Conservation (phyloP, 2,329 filamentous ascomycete genomes). For the Pseudocercospora cruenta region DNA sequence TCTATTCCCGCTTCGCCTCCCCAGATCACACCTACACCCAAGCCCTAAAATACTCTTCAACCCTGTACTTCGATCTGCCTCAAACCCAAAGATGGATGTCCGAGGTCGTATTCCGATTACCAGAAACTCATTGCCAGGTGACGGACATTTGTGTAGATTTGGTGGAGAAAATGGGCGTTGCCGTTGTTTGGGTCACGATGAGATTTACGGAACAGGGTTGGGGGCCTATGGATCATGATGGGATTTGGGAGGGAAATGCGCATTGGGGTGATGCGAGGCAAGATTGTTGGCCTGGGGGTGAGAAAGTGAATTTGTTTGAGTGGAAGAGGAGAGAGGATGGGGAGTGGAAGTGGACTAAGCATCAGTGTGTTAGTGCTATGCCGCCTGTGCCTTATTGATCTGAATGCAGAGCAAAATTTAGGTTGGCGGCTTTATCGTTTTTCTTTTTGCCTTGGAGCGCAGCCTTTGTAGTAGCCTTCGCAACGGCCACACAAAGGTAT, state of each 20-base stretch:
- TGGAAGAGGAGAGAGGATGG: not conserved
- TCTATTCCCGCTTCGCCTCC: conserved; percentile 60
- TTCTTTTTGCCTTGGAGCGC: no score
- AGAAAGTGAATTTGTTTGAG: conserved; percentile 3
- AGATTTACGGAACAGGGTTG: not conserved
- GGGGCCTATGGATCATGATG: not conserved
- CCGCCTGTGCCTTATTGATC: not conserved
- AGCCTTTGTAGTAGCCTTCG: no score
- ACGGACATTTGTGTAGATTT: not conserved
- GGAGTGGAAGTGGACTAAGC: not conserved
- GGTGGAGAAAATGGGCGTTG: not conserved
- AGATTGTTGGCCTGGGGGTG: not conserved
- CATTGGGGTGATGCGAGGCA: not conserved
- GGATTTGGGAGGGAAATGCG: not conserved
- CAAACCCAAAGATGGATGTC: not conserved
- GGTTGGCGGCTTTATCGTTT: no score
- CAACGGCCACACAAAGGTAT: no score
- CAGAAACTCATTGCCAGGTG: not conserved
- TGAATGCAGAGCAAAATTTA: no score
- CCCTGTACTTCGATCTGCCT: not conserved
- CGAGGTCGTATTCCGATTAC: not conserved
- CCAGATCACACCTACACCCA: not conserved
- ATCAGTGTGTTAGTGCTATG: not conserved
- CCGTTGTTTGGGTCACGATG: not conserved
- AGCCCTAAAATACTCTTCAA: not conserved